These are phyloP conservation scores for Leccinum solheimii DNA, from an alignment of 1,284 basidiomycete genomes.

Conservation along the genomic window DNA sequence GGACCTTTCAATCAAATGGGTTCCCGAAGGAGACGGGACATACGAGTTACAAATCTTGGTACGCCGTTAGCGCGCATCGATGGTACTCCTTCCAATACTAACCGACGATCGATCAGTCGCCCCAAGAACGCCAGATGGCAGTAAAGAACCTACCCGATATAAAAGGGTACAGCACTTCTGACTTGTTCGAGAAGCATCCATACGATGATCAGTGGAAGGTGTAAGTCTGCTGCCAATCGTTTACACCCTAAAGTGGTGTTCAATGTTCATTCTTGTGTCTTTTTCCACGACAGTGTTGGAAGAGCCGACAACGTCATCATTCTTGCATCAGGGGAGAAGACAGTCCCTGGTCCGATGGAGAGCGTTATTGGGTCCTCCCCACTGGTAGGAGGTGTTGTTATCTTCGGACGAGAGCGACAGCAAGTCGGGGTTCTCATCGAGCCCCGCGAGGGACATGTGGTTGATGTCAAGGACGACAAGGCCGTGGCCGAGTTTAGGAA, in stretches of 20 bases:
- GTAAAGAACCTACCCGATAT: constrained; percentile 27
- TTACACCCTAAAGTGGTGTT: background rate
- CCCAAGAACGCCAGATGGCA: constrained; percentile 15
- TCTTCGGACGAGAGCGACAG: constrained; percentile 43
- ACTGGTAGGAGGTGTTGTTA: constrained; percentile 33
- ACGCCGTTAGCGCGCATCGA: background rate
- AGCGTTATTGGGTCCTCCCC: constrained; percentile 19
- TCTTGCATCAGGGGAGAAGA: constrained; percentile 34
- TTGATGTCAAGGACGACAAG: constrained; percentile 32
- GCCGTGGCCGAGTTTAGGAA: constrained; percentile 33
- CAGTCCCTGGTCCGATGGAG: constrained; percentile 36
- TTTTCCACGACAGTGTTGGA: background rate
- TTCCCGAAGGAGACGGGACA: constrained; percentile 30
- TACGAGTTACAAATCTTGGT: constrained; percentile 39
- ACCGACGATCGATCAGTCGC: constrained; percentile 12
- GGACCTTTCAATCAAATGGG: constrained; percentile 27
- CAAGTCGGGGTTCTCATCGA: constrained; percentile 45
- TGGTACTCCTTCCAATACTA: background rate
- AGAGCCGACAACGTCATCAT: constrained; percentile 20
- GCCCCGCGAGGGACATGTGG: constrained; percentile 19
- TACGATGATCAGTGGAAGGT: constrained; percentile 20
- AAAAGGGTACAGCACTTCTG: constrained; percentile 23
- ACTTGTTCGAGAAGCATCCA: constrained; percentile 22
- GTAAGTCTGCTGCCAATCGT: constrained; percentile 2
- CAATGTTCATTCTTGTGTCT: background rate